Conservation (phyloP, 352 stramenopile species). For the Phytophthora ohioensis region DNA sequence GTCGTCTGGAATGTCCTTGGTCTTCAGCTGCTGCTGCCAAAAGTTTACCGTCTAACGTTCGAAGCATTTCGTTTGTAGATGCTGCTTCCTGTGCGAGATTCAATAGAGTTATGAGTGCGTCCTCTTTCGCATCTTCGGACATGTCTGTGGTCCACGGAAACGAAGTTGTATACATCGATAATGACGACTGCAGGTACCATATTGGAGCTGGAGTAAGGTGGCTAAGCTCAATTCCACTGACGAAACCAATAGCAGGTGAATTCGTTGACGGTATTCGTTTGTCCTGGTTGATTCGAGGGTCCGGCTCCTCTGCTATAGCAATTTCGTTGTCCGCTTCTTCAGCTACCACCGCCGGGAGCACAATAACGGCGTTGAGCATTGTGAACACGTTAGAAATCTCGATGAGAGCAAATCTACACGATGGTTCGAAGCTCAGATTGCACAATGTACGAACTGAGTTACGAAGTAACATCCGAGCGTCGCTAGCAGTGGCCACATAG, state of each 20-base stretch:
- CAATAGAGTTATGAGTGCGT: slow-evolving; percentile 67
- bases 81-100: slow-evolving; percentile 65
- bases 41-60: slow-evolving; percentile 63
- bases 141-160: slow-evolving; percentile 41
- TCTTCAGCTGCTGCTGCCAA: slow-evolving; percentile 56
- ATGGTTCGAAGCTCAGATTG: slow-evolving; percentile 73
- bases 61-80: slow-evolving; percentile 62
- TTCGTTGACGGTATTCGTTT: slow-evolving; percentile 21
- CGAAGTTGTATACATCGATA: slow-evolving; percentile 1
- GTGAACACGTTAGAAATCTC: slow-evolving; percentile 68
- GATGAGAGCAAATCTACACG: slow-evolving; percentile 58
- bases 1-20: slow-evolving; percentile 40
- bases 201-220: slow-evolving; percentile 8
- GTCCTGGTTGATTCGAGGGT: not conserved
- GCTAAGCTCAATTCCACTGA: slow-evolving; percentile 1
- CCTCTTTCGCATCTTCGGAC: slow-evolving; percentile 67
- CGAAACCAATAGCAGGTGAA: not conserved
- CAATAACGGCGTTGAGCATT: slow-evolving; percentile 50
- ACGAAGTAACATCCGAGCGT: slow-evolving; percentile 49
- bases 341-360: slow-evolving; percentile 22
- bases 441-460: slow-evolving; percentile 67
- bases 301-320: not conserved
- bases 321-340: slow-evolving; percentile 12
- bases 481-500: slow-evolving; percentile 22
- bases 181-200: slow-evolving; percentile 32